Conservation (phyloP, 148 eudicot genomes). For the Pharnaceum exiguum region DNA sequence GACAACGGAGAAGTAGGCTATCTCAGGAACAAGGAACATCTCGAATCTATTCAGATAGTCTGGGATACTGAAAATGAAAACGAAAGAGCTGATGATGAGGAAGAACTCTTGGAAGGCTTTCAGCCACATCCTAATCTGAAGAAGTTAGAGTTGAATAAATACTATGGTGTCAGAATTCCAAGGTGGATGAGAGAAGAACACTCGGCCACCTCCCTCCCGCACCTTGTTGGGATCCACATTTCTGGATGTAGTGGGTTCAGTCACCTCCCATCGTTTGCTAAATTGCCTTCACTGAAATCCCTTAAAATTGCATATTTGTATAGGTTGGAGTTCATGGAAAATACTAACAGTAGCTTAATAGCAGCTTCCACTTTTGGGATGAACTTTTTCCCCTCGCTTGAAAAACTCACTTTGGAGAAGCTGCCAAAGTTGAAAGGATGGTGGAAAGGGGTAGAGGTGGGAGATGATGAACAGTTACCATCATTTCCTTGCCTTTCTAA, state of each 20-base stretch:
- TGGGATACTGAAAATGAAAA: background rate
- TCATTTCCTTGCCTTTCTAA: background rate
- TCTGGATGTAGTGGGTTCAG: background rate
- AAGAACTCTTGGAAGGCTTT: background rate
- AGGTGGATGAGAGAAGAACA: background rate
- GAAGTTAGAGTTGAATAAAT: background rate
- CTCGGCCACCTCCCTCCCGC: background rate
- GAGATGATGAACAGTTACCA: background rate
- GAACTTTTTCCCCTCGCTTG: conserved; percentile 6
- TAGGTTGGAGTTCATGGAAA: background rate
- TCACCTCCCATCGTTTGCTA: background rate
- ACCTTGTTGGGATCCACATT: background rate
- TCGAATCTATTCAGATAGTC: background rate
- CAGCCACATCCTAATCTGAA: background rate
- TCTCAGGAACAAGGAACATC: background rate
- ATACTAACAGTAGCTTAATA: too few relatives aligned
- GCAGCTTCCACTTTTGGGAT: background rate
- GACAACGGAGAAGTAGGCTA: background rate
- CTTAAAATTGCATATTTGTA: background rate
- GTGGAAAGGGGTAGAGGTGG: background rate
- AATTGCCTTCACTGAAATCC: background rate
- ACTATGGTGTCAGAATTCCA: background rate
- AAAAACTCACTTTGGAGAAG: background rate
- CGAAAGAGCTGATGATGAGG: background rate
- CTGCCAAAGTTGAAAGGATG: background rate